These are phyloP conservation scores for Rubia balearica DNA, from an alignment of 305 asterid species.

Conservation along the genomic window DNA sequence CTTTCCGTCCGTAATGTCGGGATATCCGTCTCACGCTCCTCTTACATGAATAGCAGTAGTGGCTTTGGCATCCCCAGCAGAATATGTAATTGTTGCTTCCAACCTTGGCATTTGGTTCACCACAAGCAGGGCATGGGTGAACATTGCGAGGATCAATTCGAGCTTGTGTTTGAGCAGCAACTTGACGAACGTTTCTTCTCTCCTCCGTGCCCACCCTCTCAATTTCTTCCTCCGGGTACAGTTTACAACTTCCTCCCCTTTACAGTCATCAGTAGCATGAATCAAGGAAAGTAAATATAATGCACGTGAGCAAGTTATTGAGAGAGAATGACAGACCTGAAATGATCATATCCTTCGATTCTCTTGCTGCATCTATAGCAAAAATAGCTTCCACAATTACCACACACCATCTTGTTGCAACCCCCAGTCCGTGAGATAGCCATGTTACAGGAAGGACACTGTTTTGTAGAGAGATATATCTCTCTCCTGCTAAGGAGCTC, in stretches of 20 bases:
- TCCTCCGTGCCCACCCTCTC: constrained; percentile 53
- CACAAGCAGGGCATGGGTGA: constrained; percentile 63
- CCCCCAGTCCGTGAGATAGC: constrained; percentile 83
- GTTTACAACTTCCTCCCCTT: constrained; percentile 64
- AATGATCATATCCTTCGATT: constrained; percentile 76
- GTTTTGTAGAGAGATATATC: constrained; percentile 54
- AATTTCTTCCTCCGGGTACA: constrained; percentile 55
- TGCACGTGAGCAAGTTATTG: neutral
- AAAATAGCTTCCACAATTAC: constrained; percentile 68
- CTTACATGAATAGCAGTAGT: constrained; percentile 70
- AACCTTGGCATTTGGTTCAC: constrained; percentile 59
- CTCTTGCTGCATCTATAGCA: constrained; percentile 67
- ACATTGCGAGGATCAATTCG: constrained; percentile 31
- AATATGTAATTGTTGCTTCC: constrained; percentile 76
- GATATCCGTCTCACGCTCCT: constrained; percentile 61
- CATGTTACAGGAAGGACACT: constrained; percentile 89
- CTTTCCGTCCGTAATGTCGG: constrained; percentile 64
- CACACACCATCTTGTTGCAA: constrained; percentile 83
- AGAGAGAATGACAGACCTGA: constrained; percentile 39
- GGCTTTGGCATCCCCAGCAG: constrained; percentile 89
- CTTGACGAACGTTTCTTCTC: constrained; percentile 51
- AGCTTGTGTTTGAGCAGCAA: constrained; percentile 43
- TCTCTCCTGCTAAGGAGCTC: constrained; percentile 57
- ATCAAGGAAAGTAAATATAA: neutral
- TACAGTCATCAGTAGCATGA: constrained; percentile 11